Percentiles rank a stretch among this genome's conserved stretches.
Conservation (phyloP, 2,329 filamentous ascomycete genomes). For the Verticillium isaacii region DNA sequence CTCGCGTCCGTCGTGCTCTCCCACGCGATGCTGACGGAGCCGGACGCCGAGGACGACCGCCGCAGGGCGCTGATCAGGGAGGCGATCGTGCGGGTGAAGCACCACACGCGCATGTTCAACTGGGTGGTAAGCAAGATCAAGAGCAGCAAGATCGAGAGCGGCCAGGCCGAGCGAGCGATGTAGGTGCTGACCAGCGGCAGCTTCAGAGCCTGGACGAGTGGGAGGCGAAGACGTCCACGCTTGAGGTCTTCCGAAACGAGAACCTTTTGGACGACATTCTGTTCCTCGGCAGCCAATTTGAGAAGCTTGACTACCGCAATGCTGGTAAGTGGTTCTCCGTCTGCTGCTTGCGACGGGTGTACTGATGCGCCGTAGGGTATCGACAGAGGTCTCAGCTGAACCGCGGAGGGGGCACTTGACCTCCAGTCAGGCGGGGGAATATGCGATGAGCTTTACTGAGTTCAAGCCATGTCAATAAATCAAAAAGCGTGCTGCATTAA, state of each 20-base stretch:
- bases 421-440: no score
- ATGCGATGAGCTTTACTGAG: no score
- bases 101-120: constrained; percentile 1
- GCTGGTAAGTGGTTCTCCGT: not conserved
- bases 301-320: not conserved
- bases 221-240: not conserved
- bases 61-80: not conserved
- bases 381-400: no score
- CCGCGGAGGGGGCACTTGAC: no score
- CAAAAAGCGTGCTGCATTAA: no score
- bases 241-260: not conserved
- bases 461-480: no score
- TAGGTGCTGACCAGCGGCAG: not conserved
- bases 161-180: not conserved
- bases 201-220: not conserved
- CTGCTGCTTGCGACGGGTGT: not conserved
- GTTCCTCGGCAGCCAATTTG: constrained; percentile 1
- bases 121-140: not conserved
- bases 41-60: not conserved
- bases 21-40: not conserved
- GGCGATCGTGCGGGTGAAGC: not conserved
- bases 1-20: not conserved
- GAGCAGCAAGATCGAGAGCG: no score
- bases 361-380: no score
- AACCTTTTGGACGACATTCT: not conserved